Evolutionary conservation across 2,329 filamentous ascomycete genomes (phyloP).

Genomic region (Claviceps sp.): DNA sequence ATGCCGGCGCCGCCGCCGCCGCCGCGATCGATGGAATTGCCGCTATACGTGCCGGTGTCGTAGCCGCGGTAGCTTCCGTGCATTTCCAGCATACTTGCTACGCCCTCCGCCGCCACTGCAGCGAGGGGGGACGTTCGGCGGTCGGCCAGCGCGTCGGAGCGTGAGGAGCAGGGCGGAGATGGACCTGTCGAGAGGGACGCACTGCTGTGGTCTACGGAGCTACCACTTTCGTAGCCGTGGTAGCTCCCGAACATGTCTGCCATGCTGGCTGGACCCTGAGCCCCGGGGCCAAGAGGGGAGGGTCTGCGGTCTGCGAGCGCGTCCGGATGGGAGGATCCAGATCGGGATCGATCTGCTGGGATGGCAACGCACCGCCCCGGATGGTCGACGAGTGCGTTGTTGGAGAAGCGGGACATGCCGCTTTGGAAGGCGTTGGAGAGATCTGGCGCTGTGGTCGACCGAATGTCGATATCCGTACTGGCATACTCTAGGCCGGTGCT

Average conservation of each 20-base stretch:
- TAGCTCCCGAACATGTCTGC: slow-evolving; percentile 1
- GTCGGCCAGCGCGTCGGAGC: background rate
- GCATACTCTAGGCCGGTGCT: slow-evolving; percentile 6
- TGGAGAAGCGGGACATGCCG: slow-evolving; percentile 5
- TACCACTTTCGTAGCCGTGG: slow-evolving; percentile 1
- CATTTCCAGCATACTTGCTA: background rate
- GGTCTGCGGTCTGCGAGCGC: background rate
- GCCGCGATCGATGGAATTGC: slow-evolving; percentile 1
- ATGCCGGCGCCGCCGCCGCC: background rate
- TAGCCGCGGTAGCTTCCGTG: slow-evolving; percentile 1
- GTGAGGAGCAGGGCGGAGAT: background rate
- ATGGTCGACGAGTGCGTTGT: slow-evolving; percentile 3
- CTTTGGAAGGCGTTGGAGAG: slow-evolving; percentile 12
- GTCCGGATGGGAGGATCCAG: background rate
- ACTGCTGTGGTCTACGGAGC: background rate
- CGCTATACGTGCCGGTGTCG: background rate
- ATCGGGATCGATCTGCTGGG: background rate
- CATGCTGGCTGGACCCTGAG: background rate
- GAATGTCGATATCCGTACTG: slow-evolving; percentile 9
- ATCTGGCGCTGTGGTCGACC: slow-evolving; percentile 8
- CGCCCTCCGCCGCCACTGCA: background rate
- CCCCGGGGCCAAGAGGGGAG: background rate
- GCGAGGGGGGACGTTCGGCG: background rate
- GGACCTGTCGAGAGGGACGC: background rate
- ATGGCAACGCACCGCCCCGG: background rate